phyloP scores from a whole-genome alignment of 257 asterid genomes.

The Ballota nigra region DNA sequence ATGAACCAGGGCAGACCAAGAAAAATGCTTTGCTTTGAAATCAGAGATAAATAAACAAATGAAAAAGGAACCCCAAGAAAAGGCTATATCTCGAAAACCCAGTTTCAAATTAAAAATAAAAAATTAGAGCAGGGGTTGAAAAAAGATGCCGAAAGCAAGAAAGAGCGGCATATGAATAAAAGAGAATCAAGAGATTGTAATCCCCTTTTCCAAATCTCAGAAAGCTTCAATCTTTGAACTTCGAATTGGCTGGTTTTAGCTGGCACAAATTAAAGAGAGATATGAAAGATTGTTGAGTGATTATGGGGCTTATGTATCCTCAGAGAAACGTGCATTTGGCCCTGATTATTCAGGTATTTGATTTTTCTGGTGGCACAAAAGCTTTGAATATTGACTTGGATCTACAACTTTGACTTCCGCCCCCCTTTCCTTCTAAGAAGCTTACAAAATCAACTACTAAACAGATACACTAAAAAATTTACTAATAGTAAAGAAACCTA shows the following conservation, averaged over 20 bases:
- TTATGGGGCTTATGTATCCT: conserved; percentile 1
- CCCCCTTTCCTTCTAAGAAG: conserved; percentile 21
- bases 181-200: neutral
- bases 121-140: conserved; percentile 25
- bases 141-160: conserved; percentile 22
- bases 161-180: conserved; percentile 6
- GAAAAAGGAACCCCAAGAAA: conserved; percentile 10
- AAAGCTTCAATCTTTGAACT: conserved; percentile 33
- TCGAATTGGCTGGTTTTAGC: conserved; percentile 10
- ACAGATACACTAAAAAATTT: neutral
- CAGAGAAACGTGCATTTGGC: conserved; percentile 5
- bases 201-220: conserved; percentile 20
- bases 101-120: neutral
- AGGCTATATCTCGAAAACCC: neutral
- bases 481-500: neutral
- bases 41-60: conserved; percentile 11
- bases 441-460: conserved; percentile 19
- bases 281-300: neutral
- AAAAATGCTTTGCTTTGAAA: neutral
- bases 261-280: conserved; percentile 13
- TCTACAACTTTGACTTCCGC: conserved; percentile 35
- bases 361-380: conserved; percentile 45
- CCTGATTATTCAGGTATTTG: conserved; percentile 40
- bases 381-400: conserved; percentile 83
- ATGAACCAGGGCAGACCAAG: neutral